Evolutionary conservation across 768 basidiomycete species (phyloP).

Genomic region (Cyclocybe aegerita): DNA sequence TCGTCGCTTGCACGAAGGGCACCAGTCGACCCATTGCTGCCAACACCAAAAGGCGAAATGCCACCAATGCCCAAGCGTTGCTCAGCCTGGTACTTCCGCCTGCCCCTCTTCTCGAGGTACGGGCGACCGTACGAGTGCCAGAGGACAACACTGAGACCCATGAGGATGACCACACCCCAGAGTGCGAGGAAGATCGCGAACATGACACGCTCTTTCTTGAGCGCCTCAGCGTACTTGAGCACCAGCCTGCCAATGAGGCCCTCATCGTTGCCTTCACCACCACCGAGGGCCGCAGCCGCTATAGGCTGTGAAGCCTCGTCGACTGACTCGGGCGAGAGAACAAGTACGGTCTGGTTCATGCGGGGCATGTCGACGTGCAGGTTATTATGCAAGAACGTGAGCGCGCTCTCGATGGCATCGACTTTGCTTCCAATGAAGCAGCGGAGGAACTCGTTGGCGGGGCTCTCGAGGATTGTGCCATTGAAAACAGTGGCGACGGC

Average conservation of each 20-base stretch:
- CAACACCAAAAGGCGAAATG: slow-evolving; percentile 33
- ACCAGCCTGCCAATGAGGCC: slow-evolving; percentile 77
- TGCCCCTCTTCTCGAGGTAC: slow-evolving; percentile 45
- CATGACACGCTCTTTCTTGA: slow-evolving; percentile 83
- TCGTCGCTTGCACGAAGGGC: slow-evolving; percentile 4
- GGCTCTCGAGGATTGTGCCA: slow-evolving; percentile 76
- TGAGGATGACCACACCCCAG: slow-evolving; percentile 82
- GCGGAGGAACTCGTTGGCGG: slow-evolving; percentile 82
- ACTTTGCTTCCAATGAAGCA: slow-evolving; percentile 95
- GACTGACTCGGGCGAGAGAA: slow-evolving; percentile 71
- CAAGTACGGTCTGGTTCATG: slow-evolving; percentile 71
- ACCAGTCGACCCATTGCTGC: not conserved
- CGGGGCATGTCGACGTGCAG: slow-evolving; percentile 78
- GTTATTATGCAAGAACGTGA: slow-evolving; percentile 91
- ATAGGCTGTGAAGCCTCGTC: slow-evolving; percentile 80
- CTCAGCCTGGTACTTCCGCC: slow-evolving; percentile 49
- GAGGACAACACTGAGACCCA: slow-evolving; percentile 68
- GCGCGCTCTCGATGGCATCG: slow-evolving; percentile 77
- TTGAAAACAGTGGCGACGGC: slow-evolving; percentile 80
- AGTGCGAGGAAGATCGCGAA: slow-evolving; percentile 81
- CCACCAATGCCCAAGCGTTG: slow-evolving; percentile 50
- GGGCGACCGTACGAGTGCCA: slow-evolving; percentile 68
- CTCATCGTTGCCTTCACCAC: slow-evolving; percentile 44
- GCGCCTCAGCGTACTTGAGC: slow-evolving; percentile 63
- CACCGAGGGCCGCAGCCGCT: slow-evolving; percentile 77